Base-by-base conservation (phyloP, 129 eudicot species). In the Centella asiatica region DNA sequence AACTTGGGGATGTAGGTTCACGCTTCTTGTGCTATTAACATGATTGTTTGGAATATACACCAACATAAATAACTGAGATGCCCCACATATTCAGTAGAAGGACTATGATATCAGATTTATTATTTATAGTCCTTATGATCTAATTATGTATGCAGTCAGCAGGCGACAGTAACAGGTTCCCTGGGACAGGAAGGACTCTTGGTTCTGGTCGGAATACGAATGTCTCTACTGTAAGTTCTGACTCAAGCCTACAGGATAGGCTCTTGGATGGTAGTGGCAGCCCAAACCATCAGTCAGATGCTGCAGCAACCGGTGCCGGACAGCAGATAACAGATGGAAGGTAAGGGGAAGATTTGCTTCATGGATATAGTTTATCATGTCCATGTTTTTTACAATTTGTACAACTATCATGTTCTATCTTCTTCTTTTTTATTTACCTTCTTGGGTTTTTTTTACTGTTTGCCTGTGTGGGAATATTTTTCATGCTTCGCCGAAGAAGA, bases 131-230 rank as follows among this genome's bases (percentile, higher is more conserved):
- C n/a, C n/a, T n/a, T n/a, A n/a, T n/a, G n/a, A n/a, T n/a, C n/a
- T n/a, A n/a, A n/a, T n/a, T n/a, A n/a, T n/a, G 56, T 68, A 39
- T 76, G 72, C 90, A 87, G 95, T 48, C 90, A 42, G 59, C 86
- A 32, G 83, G 75, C 63, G 78, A 75, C 24, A 58, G n/a, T 77
- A 69, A 78, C 64, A 82, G 99, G 73, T 92, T 87, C 67, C 96
- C 96, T 22, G 99, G 99, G 62, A 74, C 78, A 47, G 96, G 88
- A 66, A 92, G 99, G 69, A 80, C 96, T 45, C 80, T 92, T 56
- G 74, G 77, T 71, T 72, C 92, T 49, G 59, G 52, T 51, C 64
- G 68, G 69, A 74, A 53, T 27, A 83, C 67, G 64, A 58, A 83
- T 34, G 75, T 63, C 58, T 59, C 88, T 12, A 34, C 73, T 11